Evolutionary conservation across 2,329 filamentous ascomycete genomes (phyloP).

Genomic region (Onygena corvina): DNA sequence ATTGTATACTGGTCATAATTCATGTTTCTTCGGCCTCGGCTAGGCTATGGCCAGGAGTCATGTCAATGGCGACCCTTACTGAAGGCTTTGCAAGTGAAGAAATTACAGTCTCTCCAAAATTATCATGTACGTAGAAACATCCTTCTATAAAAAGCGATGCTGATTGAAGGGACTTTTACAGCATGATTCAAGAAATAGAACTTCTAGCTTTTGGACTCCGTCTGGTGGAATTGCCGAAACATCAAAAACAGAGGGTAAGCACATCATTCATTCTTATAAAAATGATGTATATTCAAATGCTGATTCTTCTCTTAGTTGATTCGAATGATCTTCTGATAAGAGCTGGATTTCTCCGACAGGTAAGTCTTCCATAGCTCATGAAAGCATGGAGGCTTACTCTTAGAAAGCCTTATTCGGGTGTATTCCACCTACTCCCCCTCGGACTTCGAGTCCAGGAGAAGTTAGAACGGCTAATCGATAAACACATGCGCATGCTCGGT

Average conservation of each 20-base stretch:
- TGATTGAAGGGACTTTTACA: slow-evolving; percentile 20
- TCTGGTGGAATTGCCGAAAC: slow-evolving; percentile 53
- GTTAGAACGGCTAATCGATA: slow-evolving; percentile 71
- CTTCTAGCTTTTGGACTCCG: slow-evolving; percentile 71
- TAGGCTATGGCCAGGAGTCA: neutral
- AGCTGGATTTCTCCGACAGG: slow-evolving; percentile 63
- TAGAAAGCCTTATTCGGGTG: slow-evolving; percentile 63
- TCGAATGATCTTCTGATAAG: slow-evolving; percentile 55
- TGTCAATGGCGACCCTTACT: neutral
- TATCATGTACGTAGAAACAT: slow-evolving; percentile 2
- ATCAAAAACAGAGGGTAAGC: slow-evolving; percentile 34
- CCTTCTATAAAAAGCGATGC: neutral
- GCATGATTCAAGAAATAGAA: slow-evolving; percentile 46
- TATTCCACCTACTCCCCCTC: slow-evolving; percentile 84
- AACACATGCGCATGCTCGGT: slow-evolving; percentile 72
- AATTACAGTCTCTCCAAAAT: neutral
- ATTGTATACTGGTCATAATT: no score
- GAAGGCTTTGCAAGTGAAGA: neutral
- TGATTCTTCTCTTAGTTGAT: slow-evolving; percentile 33
- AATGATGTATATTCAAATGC: neutral
- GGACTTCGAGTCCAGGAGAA: slow-evolving; percentile 82
- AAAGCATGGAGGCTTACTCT: neutral
- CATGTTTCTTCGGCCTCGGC: slow-evolving; percentile 4
- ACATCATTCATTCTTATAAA: neutral
- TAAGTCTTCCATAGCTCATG: slow-evolving; percentile 24